Evolutionary conservation across 129 eudicot genomes (phyloP), one percentile per base, ranked within the genome.

Genomic region (Saussurea involucrata): DNA sequence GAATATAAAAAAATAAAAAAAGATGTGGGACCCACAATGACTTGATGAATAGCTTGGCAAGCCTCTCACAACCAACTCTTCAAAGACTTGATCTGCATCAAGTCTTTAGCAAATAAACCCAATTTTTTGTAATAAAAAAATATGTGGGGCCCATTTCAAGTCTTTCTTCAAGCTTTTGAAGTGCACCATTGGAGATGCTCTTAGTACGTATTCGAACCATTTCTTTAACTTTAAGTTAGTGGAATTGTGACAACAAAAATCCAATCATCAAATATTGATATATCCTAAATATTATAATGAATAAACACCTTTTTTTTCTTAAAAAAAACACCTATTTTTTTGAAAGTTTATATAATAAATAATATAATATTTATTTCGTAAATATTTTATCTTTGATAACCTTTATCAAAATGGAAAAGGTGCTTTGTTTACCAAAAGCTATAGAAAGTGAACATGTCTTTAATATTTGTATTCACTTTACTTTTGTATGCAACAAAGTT

Each of bases 141-240:
- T n/a, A n/a, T n/a, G n/a, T n/a, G n/a, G n/a, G n/a, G n/a, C n/a
- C n/a, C n/a, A n/a, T n/a, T n/a, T n/a, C n/a, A n/a, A n/a, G n/a
- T n/a, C n/a, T n/a, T n/a, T n/a, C n/a, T n/a, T n/a, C n/a, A n/a
- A n/a, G n/a, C n/a, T n/a, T n/a, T n/a, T n/a, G n/a, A n/a, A n/a
- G n/a, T n/a, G n/a, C n/a, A n/a, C n/a, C n/a, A n/a, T n/a, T n/a
- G n/a, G n/a, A n/a, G n/a, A n/a, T n/a, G n/a, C n/a, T n/a, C n/a
- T n/a, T 46, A 73, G 24, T 80, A 65, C 69, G 71, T 66, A 79
- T 33, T 64, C 28, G 72, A 32, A 65, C 57, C 66, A 32, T 73
- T 53, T 68, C 74, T 80, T 80, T 73, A 80, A 73, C 83, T 80
- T 80, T 80, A 80, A 72, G 78, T 5, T 80, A 80, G 73, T 80